Base-by-base conservation (phyloP, 768 basidiomycete species). In the Collybia nuda region DNA sequence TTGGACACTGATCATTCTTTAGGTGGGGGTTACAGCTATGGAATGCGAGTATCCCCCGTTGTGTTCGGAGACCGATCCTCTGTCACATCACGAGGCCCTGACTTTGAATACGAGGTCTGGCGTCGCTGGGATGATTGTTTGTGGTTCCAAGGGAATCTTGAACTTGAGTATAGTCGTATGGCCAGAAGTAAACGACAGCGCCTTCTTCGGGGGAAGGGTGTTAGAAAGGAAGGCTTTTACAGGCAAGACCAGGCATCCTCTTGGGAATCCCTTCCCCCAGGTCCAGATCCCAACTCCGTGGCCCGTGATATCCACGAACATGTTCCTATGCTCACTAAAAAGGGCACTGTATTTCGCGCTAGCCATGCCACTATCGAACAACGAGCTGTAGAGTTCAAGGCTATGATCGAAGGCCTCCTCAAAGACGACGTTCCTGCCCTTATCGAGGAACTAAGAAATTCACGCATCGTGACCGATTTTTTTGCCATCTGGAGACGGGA, bases 41-140 rank as follows among this genome's bases (percentile, higher is more conserved):
- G 86, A 38, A 76, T 90, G 73, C 78, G 77, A 11, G 74, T 90
- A 26, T 71, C 63, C 35, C 75, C 85, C 14, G 62, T 81, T 47
- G 55, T 57, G 32, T 58, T 55, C 18, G 69, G 70, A 6, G 64
- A 77, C 50, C 60, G 67, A 19, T 64, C 67, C 6, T 80, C 78
- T 19, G 53, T 67, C 23, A 72, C 64, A 18, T 75, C 77, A 5
- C 48, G 60, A 26, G 60, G 58, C 15, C 70, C 73, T 39, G 51
- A 67, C 40, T 58, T 65, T 7, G 82, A 82, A 50, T 92, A 93
- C 59, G 85, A 86, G 12, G 73, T 93, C 32, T 90, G 87, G 81
- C 75, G 90, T 22, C 73, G 77, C 40, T 93, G 90, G 90, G 90
- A 90, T 50, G 90, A 93, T 58, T 90, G 88, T 51, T 70, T 93